Evolutionary conservation across 179 eudicot genomes (phyloP).

Genomic region (Vitellaria paradoxa): DNA sequence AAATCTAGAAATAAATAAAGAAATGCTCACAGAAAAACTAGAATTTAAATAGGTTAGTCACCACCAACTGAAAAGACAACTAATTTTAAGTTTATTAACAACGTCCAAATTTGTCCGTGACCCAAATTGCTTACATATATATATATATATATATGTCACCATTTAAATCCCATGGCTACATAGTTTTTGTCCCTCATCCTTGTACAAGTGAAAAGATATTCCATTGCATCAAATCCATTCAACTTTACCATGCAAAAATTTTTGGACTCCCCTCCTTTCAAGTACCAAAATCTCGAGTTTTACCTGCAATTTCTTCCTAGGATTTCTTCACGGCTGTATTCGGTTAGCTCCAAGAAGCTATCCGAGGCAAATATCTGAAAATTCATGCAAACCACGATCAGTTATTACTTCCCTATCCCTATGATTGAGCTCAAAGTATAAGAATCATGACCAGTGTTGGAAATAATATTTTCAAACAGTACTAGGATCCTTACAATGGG

Average conservation of each 20-base stretch:
- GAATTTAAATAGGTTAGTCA: not conserved
- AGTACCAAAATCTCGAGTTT: not conserved
- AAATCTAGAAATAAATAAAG: not conserved
- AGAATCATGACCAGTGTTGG: not conserved
- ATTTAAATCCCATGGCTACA: too few relatives aligned
- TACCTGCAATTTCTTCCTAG: constrained; percentile 99
- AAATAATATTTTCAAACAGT: not conserved
- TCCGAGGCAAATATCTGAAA: constrained; percentile 95
- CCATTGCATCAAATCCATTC: not conserved
- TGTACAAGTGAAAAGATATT: too few relatives aligned
- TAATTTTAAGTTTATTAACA: too few relatives aligned
- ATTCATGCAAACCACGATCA: not conserved
- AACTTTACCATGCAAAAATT: not conserved
- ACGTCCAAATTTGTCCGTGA: too few relatives aligned
- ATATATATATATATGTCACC: too few relatives aligned
- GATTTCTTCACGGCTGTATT: constrained; percentile 95
- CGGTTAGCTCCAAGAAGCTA: constrained; percentile 98
- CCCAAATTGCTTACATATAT: too few relatives aligned
- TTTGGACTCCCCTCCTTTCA: not conserved
- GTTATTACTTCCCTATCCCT: not conserved
- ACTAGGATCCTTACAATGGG: constrained; percentile 74
- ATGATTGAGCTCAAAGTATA: not conserved
- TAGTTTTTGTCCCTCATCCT: too few relatives aligned
- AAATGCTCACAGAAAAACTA: not conserved
- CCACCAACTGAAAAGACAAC: not conserved